phyloP scores from a whole-genome alignment of 164 flowering plant species.

The Amborella trichopoda region DNA sequence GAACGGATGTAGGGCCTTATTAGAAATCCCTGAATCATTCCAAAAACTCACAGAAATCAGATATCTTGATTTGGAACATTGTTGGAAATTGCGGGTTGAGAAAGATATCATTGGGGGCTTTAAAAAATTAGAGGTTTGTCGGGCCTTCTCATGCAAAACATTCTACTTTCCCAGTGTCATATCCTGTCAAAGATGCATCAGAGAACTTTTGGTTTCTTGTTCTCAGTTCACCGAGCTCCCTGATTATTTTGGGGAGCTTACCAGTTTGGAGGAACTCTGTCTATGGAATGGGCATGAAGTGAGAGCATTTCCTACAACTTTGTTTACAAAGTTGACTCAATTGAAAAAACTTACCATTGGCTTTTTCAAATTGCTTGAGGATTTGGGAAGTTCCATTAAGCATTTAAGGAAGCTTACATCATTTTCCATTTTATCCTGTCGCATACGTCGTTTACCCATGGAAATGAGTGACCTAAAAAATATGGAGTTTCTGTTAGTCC shows the following conservation, averaged over 20 bases:
- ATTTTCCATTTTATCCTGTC: not conserved
- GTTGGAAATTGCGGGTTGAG: not conserved
- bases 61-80: not conserved
- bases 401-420: not conserved
- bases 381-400: slow-evolving; percentile 1
- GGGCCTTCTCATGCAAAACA: not conserved
- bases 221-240: slow-evolving; percentile 1
- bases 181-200: not conserved
- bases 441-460: not conserved
- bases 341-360: not conserved
- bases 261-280: not conserved
- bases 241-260: slow-evolving; percentile 1
- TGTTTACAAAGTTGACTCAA: slow-evolving; percentile 1
- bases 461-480: not conserved
- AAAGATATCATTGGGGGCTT: not conserved
- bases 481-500: not conserved
- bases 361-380: slow-evolving; percentile 2
- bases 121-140: slow-evolving; percentile 1
- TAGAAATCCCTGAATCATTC: not conserved
- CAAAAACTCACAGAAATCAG: slow-evolving; percentile 1
- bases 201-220: not conserved
- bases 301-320: not conserved
- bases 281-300: not conserved
- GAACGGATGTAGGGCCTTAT: not conserved
- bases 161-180: slow-evolving; percentile 1